A percentile compares a stretch with the other conserved stretches of the same genome.
These are phyloP conservation scores for Debaryomyces sp. DNA, from an alignment of 1,139 yeast species.

Conservation along the genomic window DNA sequence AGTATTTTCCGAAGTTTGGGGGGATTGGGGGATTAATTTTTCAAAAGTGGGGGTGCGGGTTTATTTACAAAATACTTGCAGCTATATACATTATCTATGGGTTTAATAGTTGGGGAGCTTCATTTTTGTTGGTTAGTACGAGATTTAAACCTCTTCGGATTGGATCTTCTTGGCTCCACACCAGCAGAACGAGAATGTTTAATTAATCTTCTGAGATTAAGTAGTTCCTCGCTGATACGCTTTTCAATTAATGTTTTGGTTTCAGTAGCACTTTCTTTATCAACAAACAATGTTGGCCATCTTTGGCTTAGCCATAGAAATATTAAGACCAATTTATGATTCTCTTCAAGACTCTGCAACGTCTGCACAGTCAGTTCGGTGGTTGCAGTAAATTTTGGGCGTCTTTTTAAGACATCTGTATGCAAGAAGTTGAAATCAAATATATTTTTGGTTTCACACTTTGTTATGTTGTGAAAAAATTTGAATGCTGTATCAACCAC, in stretches of 20 bases:
- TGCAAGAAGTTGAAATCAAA: conserved; percentile 48
- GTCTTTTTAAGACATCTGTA: conserved; percentile 25
- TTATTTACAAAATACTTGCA: background rate
- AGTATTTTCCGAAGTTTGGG: conserved; percentile 4
- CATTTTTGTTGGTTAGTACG: conserved; percentile 5
- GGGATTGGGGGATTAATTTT: conserved; percentile 8
- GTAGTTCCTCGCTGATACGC: conserved; percentile 63
- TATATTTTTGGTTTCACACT: conserved; percentile 41
- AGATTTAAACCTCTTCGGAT: conserved; percentile 4
- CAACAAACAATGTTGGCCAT: conserved; percentile 81
- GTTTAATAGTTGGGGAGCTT: background rate
- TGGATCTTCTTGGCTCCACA: background rate
- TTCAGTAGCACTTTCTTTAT: conserved; percentile 72
- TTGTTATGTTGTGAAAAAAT: conserved; percentile 41
- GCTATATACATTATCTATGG: background rate
- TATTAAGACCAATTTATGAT: conserved; percentile 69
- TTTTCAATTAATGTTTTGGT: conserved; percentile 67
- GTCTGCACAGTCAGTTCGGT: conserved; percentile 30
- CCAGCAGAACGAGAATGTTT: conserved; percentile 8
- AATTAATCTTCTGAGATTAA: conserved; percentile 35
- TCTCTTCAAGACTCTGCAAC: conserved; percentile 60
- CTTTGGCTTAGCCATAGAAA: conserved; percentile 88
- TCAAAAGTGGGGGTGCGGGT: conserved; percentile 6
- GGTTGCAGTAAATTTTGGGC: conserved; percentile 23
- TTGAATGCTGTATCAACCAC: conserved; percentile 30